Conservation (phyloP, 495 filamentous ascomycete species). For the Daldinia caldariorum region DNA sequence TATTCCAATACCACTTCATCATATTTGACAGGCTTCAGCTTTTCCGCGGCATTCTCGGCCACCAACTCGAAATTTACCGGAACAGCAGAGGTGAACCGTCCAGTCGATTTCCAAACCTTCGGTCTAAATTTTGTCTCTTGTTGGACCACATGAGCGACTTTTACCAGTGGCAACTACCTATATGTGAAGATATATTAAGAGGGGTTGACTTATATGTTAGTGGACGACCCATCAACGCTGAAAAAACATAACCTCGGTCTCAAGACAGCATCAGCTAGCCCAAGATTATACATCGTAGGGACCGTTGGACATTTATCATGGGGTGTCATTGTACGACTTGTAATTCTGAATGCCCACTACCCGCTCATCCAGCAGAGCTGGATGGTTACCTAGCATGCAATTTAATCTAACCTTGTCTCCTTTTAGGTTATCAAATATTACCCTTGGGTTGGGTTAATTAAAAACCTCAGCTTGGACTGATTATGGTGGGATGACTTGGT, state of each 20-base stretch:
- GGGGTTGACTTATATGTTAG: not conserved
- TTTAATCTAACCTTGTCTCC: not conserved
- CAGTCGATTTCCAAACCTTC: conserved; percentile 1
- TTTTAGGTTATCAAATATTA: not conserved
- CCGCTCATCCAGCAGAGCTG: not conserved
- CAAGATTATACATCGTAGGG: not conserved
- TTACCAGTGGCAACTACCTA: not conserved
- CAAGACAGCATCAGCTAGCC: not conserved
- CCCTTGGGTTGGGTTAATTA: not conserved
- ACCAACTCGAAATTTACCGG: conserved; percentile 1
- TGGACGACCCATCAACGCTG: not conserved
- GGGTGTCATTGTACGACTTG: not conserved
- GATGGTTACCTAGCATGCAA: not conserved
- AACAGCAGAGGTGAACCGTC: conserved; percentile 5
- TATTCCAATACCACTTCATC: conserved; percentile 5
- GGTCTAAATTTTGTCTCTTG: conserved; percentile 5
- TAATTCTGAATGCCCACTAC: not conserved
- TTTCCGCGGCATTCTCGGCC: conserved; percentile 16
- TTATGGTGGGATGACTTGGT: not conserved
- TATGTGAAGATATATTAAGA: not conserved
- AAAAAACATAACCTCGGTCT: not conserved
- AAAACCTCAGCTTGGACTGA: not conserved
- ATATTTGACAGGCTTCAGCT: conserved; percentile 4
- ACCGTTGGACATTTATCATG: not conserved
- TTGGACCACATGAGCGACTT: not conserved